phyloP scores from a whole-genome alignment of 768 basidiomycete genomes.

The Collybia nuda region DNA sequence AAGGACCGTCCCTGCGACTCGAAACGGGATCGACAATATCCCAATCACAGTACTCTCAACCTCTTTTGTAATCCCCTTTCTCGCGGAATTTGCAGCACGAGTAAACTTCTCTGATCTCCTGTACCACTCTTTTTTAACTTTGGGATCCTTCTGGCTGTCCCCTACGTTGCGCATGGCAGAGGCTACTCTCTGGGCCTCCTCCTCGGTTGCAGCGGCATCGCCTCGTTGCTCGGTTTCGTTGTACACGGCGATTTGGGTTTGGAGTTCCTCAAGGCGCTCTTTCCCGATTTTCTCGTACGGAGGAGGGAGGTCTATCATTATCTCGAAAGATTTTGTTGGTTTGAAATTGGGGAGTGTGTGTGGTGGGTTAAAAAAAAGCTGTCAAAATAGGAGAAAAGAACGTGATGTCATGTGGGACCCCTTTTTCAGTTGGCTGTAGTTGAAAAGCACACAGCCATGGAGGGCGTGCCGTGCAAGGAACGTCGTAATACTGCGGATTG shows the following conservation, averaged over 20 bases:
- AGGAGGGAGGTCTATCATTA: neutral
- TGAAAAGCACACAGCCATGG: too few relatives aligned
- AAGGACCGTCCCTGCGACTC: neutral
- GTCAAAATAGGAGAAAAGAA: neutral
- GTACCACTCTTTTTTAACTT: slow-evolving; percentile 4
- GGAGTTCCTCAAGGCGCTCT: neutral
- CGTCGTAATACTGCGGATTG: too few relatives aligned
- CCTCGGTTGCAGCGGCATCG: slow-evolving; percentile 1
- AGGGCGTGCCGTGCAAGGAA: too few relatives aligned
- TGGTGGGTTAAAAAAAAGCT: neutral
- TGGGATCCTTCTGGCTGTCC: slow-evolving; percentile 7
- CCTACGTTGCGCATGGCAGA: slow-evolving; percentile 11
- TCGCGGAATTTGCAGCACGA: slow-evolving; percentile 1
- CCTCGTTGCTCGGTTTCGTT: slow-evolving; percentile 1
- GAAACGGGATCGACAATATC: slow-evolving; percentile 1
- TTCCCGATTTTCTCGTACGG: slow-evolving; percentile 3
- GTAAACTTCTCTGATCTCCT: slow-evolving; percentile 7
- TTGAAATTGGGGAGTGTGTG: neutral
- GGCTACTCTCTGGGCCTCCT: slow-evolving; percentile 6
- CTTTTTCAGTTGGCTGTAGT: too few relatives aligned
- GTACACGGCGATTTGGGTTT: slow-evolving; percentile 2
- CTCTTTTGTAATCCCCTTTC: slow-evolving; percentile 1
- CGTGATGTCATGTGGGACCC: too few relatives aligned
- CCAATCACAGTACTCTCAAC: neutral
- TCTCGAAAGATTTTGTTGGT: neutral